Base-by-base conservation (phyloP, 148 eudicot genomes). In the Fallopia convolvulus region DNA sequence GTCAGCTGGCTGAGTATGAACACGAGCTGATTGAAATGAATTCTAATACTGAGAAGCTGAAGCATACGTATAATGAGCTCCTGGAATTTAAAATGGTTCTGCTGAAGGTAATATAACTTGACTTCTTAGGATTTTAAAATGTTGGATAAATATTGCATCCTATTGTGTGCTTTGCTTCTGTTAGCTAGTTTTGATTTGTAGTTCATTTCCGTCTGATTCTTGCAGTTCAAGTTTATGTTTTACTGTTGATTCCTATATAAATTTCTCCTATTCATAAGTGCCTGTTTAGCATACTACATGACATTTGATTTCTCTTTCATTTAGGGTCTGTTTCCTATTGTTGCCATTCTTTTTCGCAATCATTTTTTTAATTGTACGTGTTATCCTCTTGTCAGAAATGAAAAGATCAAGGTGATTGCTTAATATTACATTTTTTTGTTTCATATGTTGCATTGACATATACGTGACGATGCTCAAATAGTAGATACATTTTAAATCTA, bases 21-120 rank as follows among this genome's bases (percentile, higher is more conserved):
- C 94, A 87, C 61, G 99, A 93, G 90, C 86, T 95, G 41, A 89
- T 87, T 76, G 99, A 95, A 84, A 91, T 89, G 93, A 95, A 92
- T 84, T 76, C 85, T 56, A 95, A 95, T 80, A 90, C 90, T 48
- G 99, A 95, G 84, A 93, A 91, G 85, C 82, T 95, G 80, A 81
- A 36, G 75, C 92, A 90, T 77, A 83, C 97, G 2, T 95, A 87
- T 76, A 95, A 91, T 77, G 97, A 95, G 88, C 89, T 95, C 80
- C 81, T 91, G 23, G 99, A 95, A 83, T 95, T 95, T 77, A 95
- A 90, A 86, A 91, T 95, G 93, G 99, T 95, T 60, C 75, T 95
- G 83, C 93, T 89, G 83, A 92, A 92, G 99, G 99, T 95, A 89
- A 61, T 74, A 39, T 72, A 75, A 78, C 68, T 65, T 76, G 44